Base-by-base conservation (phyloP, 805 yeast species). In the Ogataea parapolymorpha region DNA sequence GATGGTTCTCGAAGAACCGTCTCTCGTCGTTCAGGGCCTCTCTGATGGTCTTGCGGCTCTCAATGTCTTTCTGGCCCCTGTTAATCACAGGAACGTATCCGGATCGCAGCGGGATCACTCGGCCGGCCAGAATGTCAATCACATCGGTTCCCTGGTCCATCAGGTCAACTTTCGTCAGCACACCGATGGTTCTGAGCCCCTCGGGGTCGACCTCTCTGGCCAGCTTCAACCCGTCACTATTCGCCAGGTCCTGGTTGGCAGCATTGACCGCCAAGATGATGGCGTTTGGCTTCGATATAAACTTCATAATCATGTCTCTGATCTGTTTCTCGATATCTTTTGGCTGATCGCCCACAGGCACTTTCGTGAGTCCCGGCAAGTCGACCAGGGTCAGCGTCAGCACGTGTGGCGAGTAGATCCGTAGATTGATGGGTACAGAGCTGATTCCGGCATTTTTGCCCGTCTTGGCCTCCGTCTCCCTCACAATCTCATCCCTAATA, bases 101-200 rank as follows among this genome's bases (percentile, higher is more conserved):
- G 45, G 87, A 84, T 66, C 96, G 77, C 56, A 93, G 76, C 11
- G 97, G 97, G 58, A 93, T 90, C 36, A 93, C 95, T 63, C 96
- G 76, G 37, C 97, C 96, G 12, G 97, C 91, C 48, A 93, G 72
- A 55, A 93, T 90, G 62, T 93, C 99, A 54, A 89, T 79, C 31
- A 93, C 98, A 67, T 93, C 96, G 4, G 99, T 93, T 42, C 99
- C 99, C 55, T 86, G 82, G 63, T 93, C 99, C 99, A 93, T 93
- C 52, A 93, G 75, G 66, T 93, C 99, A 41, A 93, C 84, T 65
- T 93, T 93, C 14, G 98, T 93, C 53, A 93, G 75, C 26, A 93
- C 99, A 63, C 99, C 99, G 55, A 93, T 85, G 22, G 99, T 93
- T 70, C 99, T 79, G 32, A 81, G 66, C 34, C 99, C 99, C 62